Base-by-base conservation (phyloP, 202 grass and related monocot genomes). In the Schoenoplectus tabernaemontani region DNA sequence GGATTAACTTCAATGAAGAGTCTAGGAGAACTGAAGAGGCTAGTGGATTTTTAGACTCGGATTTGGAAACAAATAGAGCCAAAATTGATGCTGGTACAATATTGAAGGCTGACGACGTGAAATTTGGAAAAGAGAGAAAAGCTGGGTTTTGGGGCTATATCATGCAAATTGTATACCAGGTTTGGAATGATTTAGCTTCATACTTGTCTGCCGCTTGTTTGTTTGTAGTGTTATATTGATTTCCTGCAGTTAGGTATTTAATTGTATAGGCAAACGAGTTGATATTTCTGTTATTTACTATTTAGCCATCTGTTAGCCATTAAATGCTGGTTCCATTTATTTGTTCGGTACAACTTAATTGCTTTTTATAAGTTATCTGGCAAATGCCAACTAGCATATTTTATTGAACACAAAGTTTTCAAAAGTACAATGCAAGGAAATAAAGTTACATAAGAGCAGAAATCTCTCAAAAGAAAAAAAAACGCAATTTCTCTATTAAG, bases 131-230 rank as follows among this genome's bases (percentile, higher is more conserved):
- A 50, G 89, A 87, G 53, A 78, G 80, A 92, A 92, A 11, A 88
- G 83, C 92, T 75, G 80, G 83, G 7, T 90, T 88, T 79, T 92
- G 82, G 90, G 93, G 87, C 73, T 79, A 38, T 62, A 86, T 80
- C 62, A 96, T 92, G 90, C 90, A 92, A 88, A 85, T 90, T 44
- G 84, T 88, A 37, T 96, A 96, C 78, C 93, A 96, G 93, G 93
- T 96, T 77, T 76, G 73, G 46, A 82, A 42, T 64, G 57, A 72
- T 15, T 37, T 51, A 20, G 0, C 80, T 54, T 83, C 10, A 4
- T 36, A 61, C 24, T 62, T 60, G 36, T 53, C 36, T 80, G 59
- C 11, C 72, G 8, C 17, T 23, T 53, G 33, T 42, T 61, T 19
- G 17, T 57, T 56, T 60, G 46, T 74, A 32, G 50, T 10, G 37